Evolutionary conservation across 768 basidiomycete species (phyloP).

Genomic region (Coprinopsis sp.): DNA sequence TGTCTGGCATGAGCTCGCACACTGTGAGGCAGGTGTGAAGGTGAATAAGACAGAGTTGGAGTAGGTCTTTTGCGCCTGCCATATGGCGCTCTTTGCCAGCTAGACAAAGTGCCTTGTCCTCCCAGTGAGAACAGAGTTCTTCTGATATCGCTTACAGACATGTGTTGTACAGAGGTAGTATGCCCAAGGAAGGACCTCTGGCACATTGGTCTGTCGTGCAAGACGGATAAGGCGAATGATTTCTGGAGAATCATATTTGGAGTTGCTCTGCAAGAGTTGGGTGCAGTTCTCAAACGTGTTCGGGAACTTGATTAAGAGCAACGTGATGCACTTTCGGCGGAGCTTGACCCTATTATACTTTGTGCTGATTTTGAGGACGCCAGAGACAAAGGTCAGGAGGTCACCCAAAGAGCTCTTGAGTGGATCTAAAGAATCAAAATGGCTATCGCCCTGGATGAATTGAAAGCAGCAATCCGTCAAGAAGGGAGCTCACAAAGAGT

Average conservation of each 20-base stretch:
- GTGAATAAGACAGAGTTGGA: constrained; percentile 35
- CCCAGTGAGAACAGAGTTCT: constrained; percentile 33
- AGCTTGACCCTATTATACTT: constrained; percentile 37
- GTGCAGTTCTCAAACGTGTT: constrained; percentile 38
- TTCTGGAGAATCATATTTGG: constrained; percentile 31
- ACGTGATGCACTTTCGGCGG: constrained; percentile 35
- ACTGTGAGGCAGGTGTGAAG: constrained; percentile 27
- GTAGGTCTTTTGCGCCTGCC: constrained; percentile 33
- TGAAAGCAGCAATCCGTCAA: neutral
- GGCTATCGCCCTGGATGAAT: constrained; percentile 18
- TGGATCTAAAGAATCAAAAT: constrained; percentile 33
- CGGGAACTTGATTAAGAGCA: constrained; percentile 39
- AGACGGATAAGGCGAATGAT: constrained; percentile 39
- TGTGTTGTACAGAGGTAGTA: constrained; percentile 42
- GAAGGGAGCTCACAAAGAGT: constrained; percentile 25
- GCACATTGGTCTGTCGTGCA: constrained; percentile 35
- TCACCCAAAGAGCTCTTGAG: constrained; percentile 26
- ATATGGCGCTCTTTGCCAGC: constrained; percentile 36
- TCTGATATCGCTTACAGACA: constrained; percentile 27
- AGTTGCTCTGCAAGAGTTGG: constrained; percentile 30
- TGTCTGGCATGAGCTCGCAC: constrained; percentile 23
- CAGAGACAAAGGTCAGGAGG: constrained; percentile 38
- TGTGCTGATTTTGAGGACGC: constrained; percentile 40
- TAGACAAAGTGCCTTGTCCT: constrained; percentile 37
- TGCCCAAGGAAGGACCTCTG: constrained; percentile 40